phyloP scores from a whole-genome alignment of 148 eudicot species.

The Chenopodium formosanum region DNA sequence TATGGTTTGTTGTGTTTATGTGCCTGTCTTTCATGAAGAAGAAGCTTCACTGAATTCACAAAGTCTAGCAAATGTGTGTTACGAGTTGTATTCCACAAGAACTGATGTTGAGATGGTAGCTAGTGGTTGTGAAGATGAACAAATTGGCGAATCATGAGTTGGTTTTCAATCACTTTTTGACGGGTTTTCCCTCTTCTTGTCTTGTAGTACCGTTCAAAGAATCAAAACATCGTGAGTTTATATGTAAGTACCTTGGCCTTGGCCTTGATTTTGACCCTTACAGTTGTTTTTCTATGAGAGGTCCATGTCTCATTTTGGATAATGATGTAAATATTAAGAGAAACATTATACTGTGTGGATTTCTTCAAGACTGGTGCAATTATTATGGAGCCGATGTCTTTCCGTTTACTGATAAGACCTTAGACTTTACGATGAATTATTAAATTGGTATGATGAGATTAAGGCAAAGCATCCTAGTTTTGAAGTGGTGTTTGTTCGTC shows the following conservation, averaged over 20 bases:
- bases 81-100: background rate
- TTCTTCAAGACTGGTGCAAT: background rate
- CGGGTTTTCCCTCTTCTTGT: too few relatives aligned
- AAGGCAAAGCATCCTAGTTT: background rate
- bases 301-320: background rate
- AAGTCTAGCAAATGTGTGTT: background rate
- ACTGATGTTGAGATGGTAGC: too few relatives aligned
- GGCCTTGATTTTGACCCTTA: too few relatives aligned
- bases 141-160: too few relatives aligned
- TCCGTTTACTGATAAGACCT: background rate
- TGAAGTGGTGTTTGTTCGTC: slow-evolving; percentile 13
- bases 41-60: background rate
- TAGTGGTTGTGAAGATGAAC: too few relatives aligned
- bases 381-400: background rate
- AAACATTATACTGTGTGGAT: background rate
- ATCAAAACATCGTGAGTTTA: too few relatives aligned
- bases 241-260: background rate
- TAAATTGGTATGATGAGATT: background rate
- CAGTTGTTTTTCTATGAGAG: too few relatives aligned
- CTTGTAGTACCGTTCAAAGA: too few relatives aligned
- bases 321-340: background rate
- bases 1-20: background rate
- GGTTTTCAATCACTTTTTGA: too few relatives aligned
- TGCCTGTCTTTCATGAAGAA: background rate
- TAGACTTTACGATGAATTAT: background rate